phyloP scores from a whole-genome alignment of 2,329 filamentous ascomycete genomes.

The Grosmannia penicillata region DNA sequence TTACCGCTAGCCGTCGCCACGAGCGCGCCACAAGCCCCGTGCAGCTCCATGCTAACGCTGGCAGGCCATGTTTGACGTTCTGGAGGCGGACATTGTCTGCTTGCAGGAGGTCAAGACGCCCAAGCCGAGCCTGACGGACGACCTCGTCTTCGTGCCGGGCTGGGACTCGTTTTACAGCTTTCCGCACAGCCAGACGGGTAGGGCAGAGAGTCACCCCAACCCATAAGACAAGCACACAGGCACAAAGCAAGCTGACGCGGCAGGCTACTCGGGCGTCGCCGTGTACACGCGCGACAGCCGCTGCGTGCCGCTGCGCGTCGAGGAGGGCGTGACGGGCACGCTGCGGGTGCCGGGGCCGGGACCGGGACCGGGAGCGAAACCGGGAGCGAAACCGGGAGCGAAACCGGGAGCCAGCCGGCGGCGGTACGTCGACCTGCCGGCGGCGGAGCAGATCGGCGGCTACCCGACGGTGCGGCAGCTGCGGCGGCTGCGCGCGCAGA shows the following conservation, averaged over 20 bases:
- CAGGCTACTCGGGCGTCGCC: too few relatives aligned
- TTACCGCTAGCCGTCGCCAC: background rate
- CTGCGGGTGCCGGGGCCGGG: conserved; percentile 59
- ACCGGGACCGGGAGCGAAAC: too few relatives aligned
- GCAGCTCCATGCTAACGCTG: conserved; percentile 2
- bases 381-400: too few relatives aligned
- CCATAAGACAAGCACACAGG: too few relatives aligned
- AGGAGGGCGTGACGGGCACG: conserved; percentile 83
- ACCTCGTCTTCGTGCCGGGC: conserved; percentile 87
- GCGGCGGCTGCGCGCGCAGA: background rate
- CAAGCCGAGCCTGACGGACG: conserved; percentile 76
- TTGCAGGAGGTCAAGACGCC: conserved; percentile 98
- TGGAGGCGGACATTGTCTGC: conserved; percentile 84
- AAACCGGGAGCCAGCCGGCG: too few relatives aligned
- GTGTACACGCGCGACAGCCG: background rate
- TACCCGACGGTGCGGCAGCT: conserved; percentile 65
- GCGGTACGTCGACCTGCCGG: conserved; percentile 60
- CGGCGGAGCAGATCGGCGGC: conserved; percentile 68
- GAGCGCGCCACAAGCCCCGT: too few relatives aligned
- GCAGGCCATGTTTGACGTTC: conserved; percentile 82
- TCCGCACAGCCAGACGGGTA: conserved; percentile 85
- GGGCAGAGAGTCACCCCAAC: too few relatives aligned
- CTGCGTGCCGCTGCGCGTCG: conserved; percentile 45
- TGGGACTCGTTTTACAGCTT: conserved; percentile 97
- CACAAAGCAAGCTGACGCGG: too few relatives aligned